These are phyloP conservation scores for Dictyostelium citrinum DNA, from an alignment of 78 protist genomes.

Conservation along the genomic window DNA sequence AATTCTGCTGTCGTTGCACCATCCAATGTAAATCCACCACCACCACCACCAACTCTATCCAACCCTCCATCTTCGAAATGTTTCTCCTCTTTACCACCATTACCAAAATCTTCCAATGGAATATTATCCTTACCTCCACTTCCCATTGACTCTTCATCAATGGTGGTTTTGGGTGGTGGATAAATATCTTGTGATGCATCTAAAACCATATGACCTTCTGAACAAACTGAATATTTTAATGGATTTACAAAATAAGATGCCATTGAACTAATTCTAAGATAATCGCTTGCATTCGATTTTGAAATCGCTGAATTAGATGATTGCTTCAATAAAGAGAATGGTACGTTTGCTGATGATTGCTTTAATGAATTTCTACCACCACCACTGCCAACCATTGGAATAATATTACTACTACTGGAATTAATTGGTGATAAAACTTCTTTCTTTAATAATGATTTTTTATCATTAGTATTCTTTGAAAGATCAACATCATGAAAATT, in stretches of 20 bases:
- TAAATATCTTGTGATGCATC: background rate
- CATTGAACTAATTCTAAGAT: background rate
- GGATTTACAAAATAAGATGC: constrained; percentile 7
- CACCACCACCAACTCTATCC: too few relatives aligned
- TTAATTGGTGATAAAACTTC: background rate
- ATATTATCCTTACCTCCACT: background rate
- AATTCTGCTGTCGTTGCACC: background rate
- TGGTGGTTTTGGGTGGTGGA: background rate
- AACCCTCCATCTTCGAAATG: background rate
- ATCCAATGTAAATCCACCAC: background rate
- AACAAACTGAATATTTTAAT: background rate
- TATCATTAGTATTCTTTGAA: background rate
- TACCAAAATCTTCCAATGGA: background rate
- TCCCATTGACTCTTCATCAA: background rate
- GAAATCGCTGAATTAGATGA: background rate
- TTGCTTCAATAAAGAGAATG: background rate
- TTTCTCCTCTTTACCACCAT: background rate
- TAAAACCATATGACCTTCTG: constrained; percentile 17
- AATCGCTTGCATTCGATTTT: background rate
- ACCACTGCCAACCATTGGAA: background rate
- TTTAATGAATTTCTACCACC: background rate
- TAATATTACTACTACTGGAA: background rate
- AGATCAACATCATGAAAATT: background rate
- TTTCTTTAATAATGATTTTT: background rate
- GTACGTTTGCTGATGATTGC: background rate